A percentile compares a stretch with the other conserved stretches of the same genome.
Conservation (phyloP, 148 eudicot species). For the Rhododendron griersonianum region DNA sequence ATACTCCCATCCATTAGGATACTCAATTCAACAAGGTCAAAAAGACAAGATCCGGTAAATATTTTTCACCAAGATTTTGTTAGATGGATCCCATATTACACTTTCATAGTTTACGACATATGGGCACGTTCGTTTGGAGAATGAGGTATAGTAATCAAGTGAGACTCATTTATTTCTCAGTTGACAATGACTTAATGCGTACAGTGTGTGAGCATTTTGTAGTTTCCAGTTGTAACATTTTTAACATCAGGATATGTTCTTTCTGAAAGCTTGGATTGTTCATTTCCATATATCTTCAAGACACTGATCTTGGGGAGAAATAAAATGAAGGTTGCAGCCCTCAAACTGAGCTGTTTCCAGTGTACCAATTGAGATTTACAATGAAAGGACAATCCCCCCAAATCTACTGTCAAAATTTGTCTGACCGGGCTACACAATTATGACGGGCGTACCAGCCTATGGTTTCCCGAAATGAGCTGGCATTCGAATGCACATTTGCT, state of each 20-base stretch:
- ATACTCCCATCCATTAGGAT: too few species aligned
- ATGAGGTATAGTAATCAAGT: too few species aligned
- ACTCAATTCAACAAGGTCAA: too few species aligned
- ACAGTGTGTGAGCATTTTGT: not conserved
- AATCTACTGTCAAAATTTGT: not conserved
- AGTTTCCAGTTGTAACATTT: not conserved
- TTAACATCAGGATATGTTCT: not conserved
- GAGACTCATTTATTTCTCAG: too few species aligned
- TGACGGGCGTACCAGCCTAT: not conserved
- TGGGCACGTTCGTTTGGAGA: too few species aligned
- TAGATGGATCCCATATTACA: too few species aligned
- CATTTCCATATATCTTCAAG: not conserved
- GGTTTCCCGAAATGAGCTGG: slow-evolving; percentile 31
- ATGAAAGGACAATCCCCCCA: not conserved
- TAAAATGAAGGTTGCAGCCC: not conserved
- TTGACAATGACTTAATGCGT: too few species aligned
- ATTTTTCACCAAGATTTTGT: too few species aligned
- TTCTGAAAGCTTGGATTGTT: not conserved
- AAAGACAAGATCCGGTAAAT: too few species aligned
- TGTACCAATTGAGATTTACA: not conserved
- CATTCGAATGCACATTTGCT: slow-evolving; percentile 41
- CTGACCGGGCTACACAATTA: not conserved
- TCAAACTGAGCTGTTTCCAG: not conserved
- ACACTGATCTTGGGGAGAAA: not conserved
- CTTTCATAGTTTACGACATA: too few species aligned